Base-by-base conservation (phyloP, 2,329 filamentous ascomycete species). In the Cordyceps cicadae region DNA sequence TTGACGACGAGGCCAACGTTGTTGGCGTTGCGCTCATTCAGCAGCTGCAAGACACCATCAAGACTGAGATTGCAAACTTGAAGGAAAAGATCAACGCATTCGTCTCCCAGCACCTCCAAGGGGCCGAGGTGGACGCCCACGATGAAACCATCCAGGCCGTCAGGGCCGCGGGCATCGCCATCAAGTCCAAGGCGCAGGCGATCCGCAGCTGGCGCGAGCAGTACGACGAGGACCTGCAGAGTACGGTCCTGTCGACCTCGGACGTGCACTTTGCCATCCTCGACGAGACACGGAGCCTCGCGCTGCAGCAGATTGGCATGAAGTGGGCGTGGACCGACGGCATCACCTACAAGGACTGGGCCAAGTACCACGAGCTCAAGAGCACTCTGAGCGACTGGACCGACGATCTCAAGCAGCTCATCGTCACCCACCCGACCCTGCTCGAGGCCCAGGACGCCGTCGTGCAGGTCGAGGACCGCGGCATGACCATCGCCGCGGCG, bases 331-430 rank as follows among this genome's bases (percentile, higher is more conserved):
- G 90, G 87, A 94, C 92, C 76, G 92, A 97, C 62, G 91, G 91
- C 37, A 84, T 99, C 63, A 96, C 93, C 1, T 97, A 99, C 79
- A 92, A 95, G 72, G 92, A 99, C 72, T 99, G 94, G 94, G 85
- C 88, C 62, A 94, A 93, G 72, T 99, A 96, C 70, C 92, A 97
- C 72, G 85, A 89, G 62, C 79, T 99, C 62, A 95, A 90, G 76
- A 84, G 83, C 59, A 87, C 89, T 14, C 89, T 97, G 57, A 87
- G 88, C 53, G 85, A 90, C 68, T 97, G 93, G 92, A 88, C 90
- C 60, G 80, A 84, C 41, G 90, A 95, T 66, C 86, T 99, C 53
- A 87, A 90, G 70, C 80, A 86, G 62, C 83, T 92, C 58, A 89
- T 91, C 45, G 82, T 88, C 62, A 81, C 85, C 3, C 89, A 97